These are phyloP conservation scores for Vaucheria bursata DNA, from an alignment of 352 stramenopile species.

Conservation along the genomic window DNA sequence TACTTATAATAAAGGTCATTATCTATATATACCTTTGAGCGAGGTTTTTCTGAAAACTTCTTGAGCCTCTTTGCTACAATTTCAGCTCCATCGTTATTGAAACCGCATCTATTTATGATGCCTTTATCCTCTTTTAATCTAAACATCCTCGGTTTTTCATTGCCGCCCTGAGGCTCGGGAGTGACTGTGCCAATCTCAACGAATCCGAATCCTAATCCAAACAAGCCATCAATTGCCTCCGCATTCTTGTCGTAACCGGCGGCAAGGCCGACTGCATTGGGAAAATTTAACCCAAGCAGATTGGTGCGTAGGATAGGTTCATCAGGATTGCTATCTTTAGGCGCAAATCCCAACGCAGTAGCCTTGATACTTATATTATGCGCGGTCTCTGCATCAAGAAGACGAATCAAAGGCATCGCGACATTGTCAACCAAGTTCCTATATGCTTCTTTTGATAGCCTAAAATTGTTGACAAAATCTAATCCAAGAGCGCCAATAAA, in stretches of 20 bases:
- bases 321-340: constrained; percentile 45
- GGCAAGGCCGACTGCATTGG: constrained; percentile 84
- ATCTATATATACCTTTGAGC: no score
- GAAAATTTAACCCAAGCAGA: constrained; percentile 61
- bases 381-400: constrained; percentile 65
- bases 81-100: constrained; percentile 85
- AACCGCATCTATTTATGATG: constrained; percentile 97
- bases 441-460: neutral
- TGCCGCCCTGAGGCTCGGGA: constrained; percentile 81
- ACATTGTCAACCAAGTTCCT: neutral
- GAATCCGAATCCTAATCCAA: constrained; percentile 86
- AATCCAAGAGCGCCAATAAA: no score
- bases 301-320: constrained; percentile 19
- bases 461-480: no score
- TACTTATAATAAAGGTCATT: no score
- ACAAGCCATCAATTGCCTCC: constrained; percentile 77
- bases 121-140: constrained; percentile 73
- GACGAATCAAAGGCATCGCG: constrained; percentile 34
- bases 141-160: constrained; percentile 90
- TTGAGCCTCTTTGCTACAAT: constrained; percentile 61
- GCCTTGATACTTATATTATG: constrained; percentile 70
- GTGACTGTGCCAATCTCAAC: constrained; percentile 91
- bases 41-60: constrained; percentile 47
- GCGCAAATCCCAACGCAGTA: constrained; percentile 61
- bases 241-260: constrained; percentile 96